Conservation (phyloP, 257 asterid species). For the Verbena officinalis region DNA sequence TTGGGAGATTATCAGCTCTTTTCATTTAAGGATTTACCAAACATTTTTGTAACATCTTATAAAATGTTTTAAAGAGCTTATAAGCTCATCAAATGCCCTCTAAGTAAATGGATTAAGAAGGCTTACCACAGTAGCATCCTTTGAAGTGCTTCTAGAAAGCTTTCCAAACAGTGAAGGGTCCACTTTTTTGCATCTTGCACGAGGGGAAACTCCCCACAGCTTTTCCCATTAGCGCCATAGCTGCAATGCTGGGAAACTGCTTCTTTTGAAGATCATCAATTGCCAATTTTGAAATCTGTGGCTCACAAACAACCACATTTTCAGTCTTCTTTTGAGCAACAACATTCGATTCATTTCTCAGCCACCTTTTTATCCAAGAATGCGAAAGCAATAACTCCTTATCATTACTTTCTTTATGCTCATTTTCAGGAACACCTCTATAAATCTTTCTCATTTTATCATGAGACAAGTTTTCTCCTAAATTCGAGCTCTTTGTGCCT, state of each 20-base stretch:
- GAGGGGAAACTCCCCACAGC: slow-evolving; percentile 62
- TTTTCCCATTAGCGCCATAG: slow-evolving; percentile 91
- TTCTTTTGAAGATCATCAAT: slow-evolving; percentile 42
- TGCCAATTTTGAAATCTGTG: slow-evolving; percentile 44
- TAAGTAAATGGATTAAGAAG: not conserved
- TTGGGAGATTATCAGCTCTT: too few relatives aligned
- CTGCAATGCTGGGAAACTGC: slow-evolving; percentile 85
- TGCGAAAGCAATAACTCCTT: slow-evolving; percentile 47
- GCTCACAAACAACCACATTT: slow-evolving; percentile 44
- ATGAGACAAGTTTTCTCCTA: slow-evolving; percentile 35
- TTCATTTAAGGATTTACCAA: not conserved
- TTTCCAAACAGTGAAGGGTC: slow-evolving; percentile 67
- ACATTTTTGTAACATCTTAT: too few relatives aligned
- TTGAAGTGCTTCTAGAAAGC: slow-evolving; percentile 29
- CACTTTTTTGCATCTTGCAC: slow-evolving; percentile 54
- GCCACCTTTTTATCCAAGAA: slow-evolving; percentile 81
- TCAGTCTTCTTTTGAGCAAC: slow-evolving; percentile 39
- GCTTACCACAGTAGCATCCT: not conserved
- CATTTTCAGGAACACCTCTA: slow-evolving; percentile 26
- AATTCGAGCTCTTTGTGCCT: slow-evolving; percentile 45
- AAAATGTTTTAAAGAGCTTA: too few relatives aligned
- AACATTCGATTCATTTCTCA: too few relatives aligned
- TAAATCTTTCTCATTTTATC: slow-evolving; percentile 31
- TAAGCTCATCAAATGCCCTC: too few relatives aligned
- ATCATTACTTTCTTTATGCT: slow-evolving; percentile 27